These are phyloP conservation scores for Canavalia ensiformis DNA, from an alignment of 306 rosid species.

Conservation along the genomic window DNA sequence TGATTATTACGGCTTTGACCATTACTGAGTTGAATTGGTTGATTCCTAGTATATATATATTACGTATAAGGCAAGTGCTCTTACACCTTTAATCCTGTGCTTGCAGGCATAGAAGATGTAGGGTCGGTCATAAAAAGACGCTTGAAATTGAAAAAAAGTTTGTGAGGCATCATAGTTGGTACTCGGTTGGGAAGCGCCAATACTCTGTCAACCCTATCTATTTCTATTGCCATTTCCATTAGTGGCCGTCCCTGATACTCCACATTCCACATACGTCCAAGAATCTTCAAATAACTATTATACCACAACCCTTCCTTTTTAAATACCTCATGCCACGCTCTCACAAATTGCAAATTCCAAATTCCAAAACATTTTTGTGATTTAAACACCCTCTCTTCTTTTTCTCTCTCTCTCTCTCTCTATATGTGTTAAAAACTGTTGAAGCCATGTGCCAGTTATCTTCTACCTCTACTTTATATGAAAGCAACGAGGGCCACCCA, in stretches of 20 bases:
- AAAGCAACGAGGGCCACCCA: conserved; percentile 46
- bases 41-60: not conserved
- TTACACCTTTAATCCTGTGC: not conserved
- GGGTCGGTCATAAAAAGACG: conserved; percentile 66
- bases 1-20: conserved; percentile 1
- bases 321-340: conserved; percentile 39
- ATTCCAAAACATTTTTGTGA: conserved; percentile 11
- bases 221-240: conserved; percentile 10
- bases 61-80: not conserved
- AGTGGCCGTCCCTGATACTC: conserved; percentile 50
- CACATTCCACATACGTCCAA: conserved; percentile 14
- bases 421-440: not conserved
- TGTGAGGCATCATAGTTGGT: conserved; percentile 31
- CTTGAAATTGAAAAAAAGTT: conserved; percentile 43
- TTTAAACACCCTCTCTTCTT: not conserved
- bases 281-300: not conserved
- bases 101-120: conserved; percentile 46
- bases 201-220: conserved; percentile 41
- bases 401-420: conserved; percentile 26
- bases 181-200: not conserved
- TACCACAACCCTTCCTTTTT: conserved; percentile 30
- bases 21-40: conserved; percentile 17
- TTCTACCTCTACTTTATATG: conserved; percentile 37
- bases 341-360: conserved; percentile 21
- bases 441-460: conserved; percentile 54